phyloP scores from a whole-genome alignment of 305 asterid species.

The Galium porrigens region DNA sequence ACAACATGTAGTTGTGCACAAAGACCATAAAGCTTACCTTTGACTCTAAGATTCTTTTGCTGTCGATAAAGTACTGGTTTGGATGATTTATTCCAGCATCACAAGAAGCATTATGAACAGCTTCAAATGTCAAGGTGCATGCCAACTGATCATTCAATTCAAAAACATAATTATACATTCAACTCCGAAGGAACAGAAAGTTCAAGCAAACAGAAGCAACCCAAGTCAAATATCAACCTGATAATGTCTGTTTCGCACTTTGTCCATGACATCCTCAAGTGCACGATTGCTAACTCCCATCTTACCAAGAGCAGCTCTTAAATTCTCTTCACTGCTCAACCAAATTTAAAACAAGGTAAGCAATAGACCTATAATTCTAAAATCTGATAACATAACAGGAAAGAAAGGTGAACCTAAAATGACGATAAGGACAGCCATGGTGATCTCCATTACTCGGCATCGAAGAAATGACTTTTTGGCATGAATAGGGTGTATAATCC shows the following conservation, averaged over 20 bases:
- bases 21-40: slow-evolving; percentile 25
- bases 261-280: slow-evolving; percentile 59
- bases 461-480: slow-evolving; percentile 72
- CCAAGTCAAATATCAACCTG: slow-evolving; percentile 39
- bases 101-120: slow-evolving; percentile 64
- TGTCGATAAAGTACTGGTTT: slow-evolving; percentile 71
- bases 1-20: background rate
- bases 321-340: slow-evolving; percentile 64
- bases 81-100: slow-evolving; percentile 92
- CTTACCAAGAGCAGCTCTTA: slow-evolving; percentile 69
- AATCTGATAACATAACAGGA: slow-evolving; percentile 8
- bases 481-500: slow-evolving; percentile 97
- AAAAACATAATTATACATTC: background rate
- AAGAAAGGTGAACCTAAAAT: slow-evolving; percentile 54
- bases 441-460: slow-evolving; percentile 82
- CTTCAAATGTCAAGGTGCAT: slow-evolving; percentile 92
- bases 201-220: slow-evolving; percentile 11
- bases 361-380: background rate
- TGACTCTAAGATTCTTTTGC: slow-evolving; percentile 48
- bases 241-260: slow-evolving; percentile 65
- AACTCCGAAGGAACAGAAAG: slow-evolving; percentile 7
- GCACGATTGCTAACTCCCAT: slow-evolving; percentile 70
- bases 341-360: slow-evolving; percentile 14
- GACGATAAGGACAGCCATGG: slow-evolving; percentile 92
- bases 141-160: slow-evolving; percentile 47